Conservation (phyloP, 352 stramenopile species). For the Pseudoperonospora humuli region DNA sequence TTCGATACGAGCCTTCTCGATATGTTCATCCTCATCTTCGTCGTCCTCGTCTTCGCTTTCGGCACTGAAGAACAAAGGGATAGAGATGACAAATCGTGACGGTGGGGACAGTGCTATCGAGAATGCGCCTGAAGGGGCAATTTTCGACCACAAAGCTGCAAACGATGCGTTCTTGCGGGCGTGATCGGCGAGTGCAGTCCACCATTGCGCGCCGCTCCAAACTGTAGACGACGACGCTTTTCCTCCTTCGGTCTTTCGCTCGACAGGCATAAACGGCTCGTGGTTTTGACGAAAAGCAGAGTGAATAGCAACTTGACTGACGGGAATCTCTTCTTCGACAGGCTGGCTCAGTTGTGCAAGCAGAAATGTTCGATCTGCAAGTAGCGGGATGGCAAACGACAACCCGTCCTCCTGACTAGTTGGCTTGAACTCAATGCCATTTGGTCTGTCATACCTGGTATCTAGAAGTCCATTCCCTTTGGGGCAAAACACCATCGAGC, state of each 20-base stretch:
- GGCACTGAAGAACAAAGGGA: slow-evolving; percentile 14
- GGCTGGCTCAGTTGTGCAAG: slow-evolving; percentile 30
- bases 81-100: slow-evolving; percentile 25
- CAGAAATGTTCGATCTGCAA: slow-evolving; percentile 25
- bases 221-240: slow-evolving; percentile 10
- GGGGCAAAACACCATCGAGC: slow-evolving; percentile 36
- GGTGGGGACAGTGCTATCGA: slow-evolving; percentile 17
- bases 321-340: slow-evolving; percentile 22
- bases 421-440: not conserved
- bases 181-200: slow-evolving; percentile 30
- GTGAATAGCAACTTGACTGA: slow-evolving; percentile 29
- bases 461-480: not conserved
- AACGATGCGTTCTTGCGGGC: slow-evolving; percentile 23
- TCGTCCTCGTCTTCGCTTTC: slow-evolving; percentile 10
- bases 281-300: slow-evolving; percentile 35
- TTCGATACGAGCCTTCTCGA: slow-evolving; percentile 23
- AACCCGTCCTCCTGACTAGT: slow-evolving; percentile 5
- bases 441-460: not conserved
- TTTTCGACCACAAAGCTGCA: slow-evolving; percentile 25
- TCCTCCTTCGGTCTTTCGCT: not conserved
- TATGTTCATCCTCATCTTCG: slow-evolving; percentile 15
- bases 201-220: slow-evolving; percentile 31
- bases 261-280: slow-evolving; percentile 15
- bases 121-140: slow-evolving; percentile 5
- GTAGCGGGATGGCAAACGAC: slow-evolving; percentile 28